phyloP scores from a whole-genome alignment of 179 eudicot genomes.

The Dionaea muscipula region DNA sequence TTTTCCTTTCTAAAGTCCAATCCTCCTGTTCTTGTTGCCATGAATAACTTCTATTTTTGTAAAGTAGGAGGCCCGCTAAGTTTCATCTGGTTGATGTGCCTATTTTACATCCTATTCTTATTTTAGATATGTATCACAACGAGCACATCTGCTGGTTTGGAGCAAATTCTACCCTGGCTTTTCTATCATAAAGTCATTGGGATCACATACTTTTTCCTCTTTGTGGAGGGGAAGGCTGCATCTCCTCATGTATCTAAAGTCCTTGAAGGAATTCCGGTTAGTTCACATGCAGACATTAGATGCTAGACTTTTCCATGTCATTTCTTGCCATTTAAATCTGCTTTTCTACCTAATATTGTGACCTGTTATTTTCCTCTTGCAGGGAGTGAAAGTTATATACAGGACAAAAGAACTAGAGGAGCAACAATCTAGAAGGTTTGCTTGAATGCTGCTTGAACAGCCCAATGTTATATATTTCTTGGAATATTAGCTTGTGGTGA shows the following conservation, averaged over 20 bases:
- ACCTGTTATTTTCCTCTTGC: slow-evolving; percentile 6
- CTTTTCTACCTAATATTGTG: background rate
- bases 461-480: too few relatives aligned
- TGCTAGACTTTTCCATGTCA: background rate
- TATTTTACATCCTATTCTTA: background rate
- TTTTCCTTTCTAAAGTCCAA: too few relatives aligned
- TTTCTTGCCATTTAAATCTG: background rate
- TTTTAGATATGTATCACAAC: slow-evolving; percentile 69
- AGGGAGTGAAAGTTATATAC: slow-evolving; percentile 77
- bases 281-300: slow-evolving; percentile 9
- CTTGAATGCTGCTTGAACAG: slow-evolving; percentile 7
- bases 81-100: too few relatives aligned
- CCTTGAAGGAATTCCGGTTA: slow-evolving; percentile 68
- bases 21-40: too few relatives aligned
- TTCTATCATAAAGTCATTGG: slow-evolving; percentile 88
- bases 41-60: background rate
- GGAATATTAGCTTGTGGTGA: too few relatives aligned
- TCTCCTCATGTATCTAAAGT: slow-evolving; percentile 50
- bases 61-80: background rate
- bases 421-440: slow-evolving; percentile 78
- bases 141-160: slow-evolving; percentile 85
- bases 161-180: slow-evolving; percentile 88
- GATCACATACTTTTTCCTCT: slow-evolving; percentile 58
- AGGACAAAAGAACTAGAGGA: slow-evolving; percentile 80
- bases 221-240: slow-evolving; percentile 98